Conservation (phyloP, 2,329 filamentous ascomycete genomes). For the Sporothrix dimorphospora region DNA sequence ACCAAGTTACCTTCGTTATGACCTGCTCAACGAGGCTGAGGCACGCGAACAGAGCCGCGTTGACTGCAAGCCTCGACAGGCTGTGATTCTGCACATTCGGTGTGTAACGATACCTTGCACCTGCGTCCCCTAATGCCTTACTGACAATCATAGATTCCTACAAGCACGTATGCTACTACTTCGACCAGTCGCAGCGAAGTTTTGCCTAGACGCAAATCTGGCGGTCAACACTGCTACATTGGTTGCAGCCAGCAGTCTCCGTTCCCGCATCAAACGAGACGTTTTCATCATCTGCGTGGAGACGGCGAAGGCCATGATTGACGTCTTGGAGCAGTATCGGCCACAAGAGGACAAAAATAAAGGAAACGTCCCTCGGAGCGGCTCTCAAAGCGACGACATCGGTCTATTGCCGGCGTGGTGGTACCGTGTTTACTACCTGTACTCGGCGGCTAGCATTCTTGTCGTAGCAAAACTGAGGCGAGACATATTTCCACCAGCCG, state of each 20-base stretch:
- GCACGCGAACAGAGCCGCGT: neutral
- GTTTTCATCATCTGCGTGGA: neutral
- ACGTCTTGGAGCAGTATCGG: neutral
- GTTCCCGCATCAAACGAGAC: neutral
- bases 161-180: neutral
- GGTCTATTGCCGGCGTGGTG: neutral
- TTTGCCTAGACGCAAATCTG: no score
- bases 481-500: neutral
- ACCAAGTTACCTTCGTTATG: neutral
- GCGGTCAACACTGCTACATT: no score
- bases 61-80: neutral
- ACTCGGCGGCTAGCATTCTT: neutral
- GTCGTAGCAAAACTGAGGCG: neutral
- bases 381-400: constrained; percentile 5
- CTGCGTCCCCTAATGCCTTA: no score
- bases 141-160: no score
- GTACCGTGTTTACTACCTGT: neutral
- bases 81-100: neutral
- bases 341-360: no score
- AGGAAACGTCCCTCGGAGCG: no score
- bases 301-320: neutral
- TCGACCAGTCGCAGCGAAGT: neutral
- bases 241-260: neutral
- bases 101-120: no score
- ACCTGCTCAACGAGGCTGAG: neutral